Evolutionary conservation across 768 basidiomycete species (phyloP), one percentile per base, ranked within the genome.

Genomic region (Mycena galopus): DNA sequence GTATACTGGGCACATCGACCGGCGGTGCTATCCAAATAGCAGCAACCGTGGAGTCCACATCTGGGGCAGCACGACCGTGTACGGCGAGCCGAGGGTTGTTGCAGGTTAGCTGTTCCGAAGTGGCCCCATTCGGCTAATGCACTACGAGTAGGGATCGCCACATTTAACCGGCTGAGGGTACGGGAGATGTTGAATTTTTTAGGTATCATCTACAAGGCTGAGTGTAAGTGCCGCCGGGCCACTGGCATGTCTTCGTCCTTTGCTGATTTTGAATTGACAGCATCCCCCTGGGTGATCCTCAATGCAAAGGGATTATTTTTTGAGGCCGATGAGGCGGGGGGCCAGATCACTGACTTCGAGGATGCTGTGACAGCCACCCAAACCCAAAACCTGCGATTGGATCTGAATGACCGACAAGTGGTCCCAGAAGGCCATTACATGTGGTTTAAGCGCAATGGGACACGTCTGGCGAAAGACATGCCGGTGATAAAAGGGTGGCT

Each of bases 121-220:
- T 7, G 1, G 30, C 30, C 14, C 19, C 11, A 12, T 57, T 57
- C 37, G 16, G n/a, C 53, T 66, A 19, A 57, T 57, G 53, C 37
- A 42, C 19, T 29, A 30, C 37, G 9, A 14, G 32, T 27, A 67
- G 66, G 66, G 12, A 12, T 67, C 32, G 66, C 66, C 32, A 59
- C 57, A 37, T 59, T 58, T 50, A 10, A n/a, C 39, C 66, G 66
- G 29, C 57, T 67, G 21, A 39, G 35, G 44, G 37, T 67, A n/a
- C 12, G 39, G 1, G 65, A 66, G 53, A 44, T 66, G 53, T n/a
- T 56, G 2, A 32, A 56, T 17, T 65, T 66, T 66, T 17, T 65
- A 27, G 27, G 19, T 10, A 25, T 66, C 16, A 9, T 66, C 65
- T 66, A 57, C 39, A 57, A 57, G 37, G 25, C 7, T 42, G 21